These are phyloP conservation scores for Diaporthe ilicicola DNA, from an alignment of 2,329 filamentous ascomycete genomes.

Conservation along the genomic window DNA sequence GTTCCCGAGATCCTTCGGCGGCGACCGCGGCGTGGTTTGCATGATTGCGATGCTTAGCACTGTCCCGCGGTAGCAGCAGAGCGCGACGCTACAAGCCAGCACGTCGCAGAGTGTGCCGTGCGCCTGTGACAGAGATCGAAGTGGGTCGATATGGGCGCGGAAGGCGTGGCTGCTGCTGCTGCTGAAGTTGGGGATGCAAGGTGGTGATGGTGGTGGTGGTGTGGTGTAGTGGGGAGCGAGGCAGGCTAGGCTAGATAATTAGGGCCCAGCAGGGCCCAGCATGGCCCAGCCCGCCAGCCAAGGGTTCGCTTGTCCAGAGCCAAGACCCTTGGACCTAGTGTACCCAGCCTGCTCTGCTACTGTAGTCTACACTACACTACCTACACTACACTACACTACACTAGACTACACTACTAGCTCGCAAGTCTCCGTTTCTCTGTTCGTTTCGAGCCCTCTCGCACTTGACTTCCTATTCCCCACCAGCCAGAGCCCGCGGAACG, in stretches of 20 bases:
- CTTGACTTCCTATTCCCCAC: not conserved
- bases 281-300: slow-evolving; percentile 16
- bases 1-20: slow-evolving; percentile 23
- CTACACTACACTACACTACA: not conserved
- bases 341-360: not conserved
- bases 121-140: not conserved
- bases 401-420: not conserved
- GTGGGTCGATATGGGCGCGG: not conserved
- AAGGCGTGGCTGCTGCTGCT: not conserved
- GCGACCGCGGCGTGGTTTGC: slow-evolving; percentile 8
- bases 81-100: not conserved
- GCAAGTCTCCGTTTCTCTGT: not conserved
- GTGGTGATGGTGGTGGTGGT: not conserved
- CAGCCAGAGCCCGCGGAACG: slow-evolving; percentile 13
- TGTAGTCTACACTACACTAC: not conserved
- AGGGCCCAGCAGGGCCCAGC: too few species aligned
- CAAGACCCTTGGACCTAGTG: slow-evolving; percentile 7
- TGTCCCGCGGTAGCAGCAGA: not conserved
- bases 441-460: not conserved
- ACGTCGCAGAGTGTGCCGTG: not conserved
- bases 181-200: slow-evolving; percentile 5
- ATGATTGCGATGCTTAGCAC: slow-evolving; percentile 10
- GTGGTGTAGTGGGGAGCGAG: slow-evolving; percentile 3
- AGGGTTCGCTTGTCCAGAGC: slow-evolving; percentile 10
- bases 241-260: not conserved